Percentiles rank a stretch among this genome's conserved stretches.
Evolutionary conservation across 176 grass and related monocot species (phyloP).

Genomic region (Saccharum spontaneum): DNA sequence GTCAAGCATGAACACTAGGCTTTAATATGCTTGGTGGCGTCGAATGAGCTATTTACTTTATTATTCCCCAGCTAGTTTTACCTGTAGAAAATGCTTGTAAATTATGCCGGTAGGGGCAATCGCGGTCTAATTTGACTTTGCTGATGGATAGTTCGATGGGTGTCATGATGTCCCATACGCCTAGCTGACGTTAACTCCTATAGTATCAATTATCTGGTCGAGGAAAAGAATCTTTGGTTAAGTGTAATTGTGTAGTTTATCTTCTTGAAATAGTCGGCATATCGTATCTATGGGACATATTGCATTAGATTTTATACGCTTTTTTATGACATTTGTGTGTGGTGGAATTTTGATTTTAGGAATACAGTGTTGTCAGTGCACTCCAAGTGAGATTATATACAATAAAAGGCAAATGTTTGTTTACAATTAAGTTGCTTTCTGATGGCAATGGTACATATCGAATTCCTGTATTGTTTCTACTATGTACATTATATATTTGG

Average conservation of each 20-base stretch:
- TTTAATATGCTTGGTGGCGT: background rate
- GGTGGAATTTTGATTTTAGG: background rate
- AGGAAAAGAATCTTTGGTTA: constrained; percentile 12
- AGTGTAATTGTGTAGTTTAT: constrained; percentile 28
- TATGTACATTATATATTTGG: background rate
- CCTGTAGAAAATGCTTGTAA: constrained; percentile 56
- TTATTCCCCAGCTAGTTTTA: constrained; percentile 31
- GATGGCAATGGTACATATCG: background rate
- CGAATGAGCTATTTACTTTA: constrained; percentile 28
- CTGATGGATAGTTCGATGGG: constrained; percentile 33
- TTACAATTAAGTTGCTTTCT: background rate
- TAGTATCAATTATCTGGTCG: constrained; percentile 8
- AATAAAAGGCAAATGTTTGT: background rate
- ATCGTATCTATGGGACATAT: constrained; percentile 1
- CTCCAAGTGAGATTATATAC: background rate
- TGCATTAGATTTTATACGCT: background rate
- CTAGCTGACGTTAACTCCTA: background rate
- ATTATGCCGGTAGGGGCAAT: constrained; percentile 39
- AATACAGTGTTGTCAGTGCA: background rate
- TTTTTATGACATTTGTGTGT: background rate
- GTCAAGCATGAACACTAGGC: constrained; percentile 79
- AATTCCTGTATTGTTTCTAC: background rate
- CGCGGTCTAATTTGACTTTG: constrained; percentile 30
- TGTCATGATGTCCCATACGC: background rate
- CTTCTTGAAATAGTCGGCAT: background rate